Evolutionary conservation across 306 rosid species (phyloP).

Genomic region (Ormosia emarginata): DNA sequence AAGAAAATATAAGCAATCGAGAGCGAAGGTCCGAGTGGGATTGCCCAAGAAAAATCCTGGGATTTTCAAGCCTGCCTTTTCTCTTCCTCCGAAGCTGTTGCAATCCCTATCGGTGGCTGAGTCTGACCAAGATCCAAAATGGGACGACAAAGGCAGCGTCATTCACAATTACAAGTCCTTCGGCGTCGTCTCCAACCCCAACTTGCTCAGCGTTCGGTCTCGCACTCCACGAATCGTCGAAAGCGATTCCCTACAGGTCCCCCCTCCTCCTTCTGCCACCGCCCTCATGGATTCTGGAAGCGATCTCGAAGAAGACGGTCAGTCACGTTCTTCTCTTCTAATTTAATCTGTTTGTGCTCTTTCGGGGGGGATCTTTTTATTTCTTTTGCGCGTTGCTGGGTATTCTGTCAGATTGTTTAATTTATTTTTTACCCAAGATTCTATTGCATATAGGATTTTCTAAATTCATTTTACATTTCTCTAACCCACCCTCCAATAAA

Average conservation of each 20-base stretch:
- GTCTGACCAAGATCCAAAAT: conserved; percentile 30
- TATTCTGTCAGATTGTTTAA: too few relatives aligned
- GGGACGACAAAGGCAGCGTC: conserved; percentile 72
- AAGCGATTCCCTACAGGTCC: conserved; percentile 47
- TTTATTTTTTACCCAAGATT: not conserved
- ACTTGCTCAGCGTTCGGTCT: conserved; percentile 52
- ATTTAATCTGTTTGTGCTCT: too few relatives aligned
- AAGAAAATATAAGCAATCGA: conserved; percentile 71
- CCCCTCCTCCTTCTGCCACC: conserved; percentile 1
- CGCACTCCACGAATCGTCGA: conserved; percentile 54
- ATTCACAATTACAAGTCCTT: conserved; percentile 69
- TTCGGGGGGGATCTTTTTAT: too few relatives aligned
- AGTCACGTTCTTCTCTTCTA: not conserved
- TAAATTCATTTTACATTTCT: too few relatives aligned
- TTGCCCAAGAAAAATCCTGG: conserved; percentile 71
- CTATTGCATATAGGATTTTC: not conserved
- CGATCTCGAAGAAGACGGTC: conserved; percentile 92
- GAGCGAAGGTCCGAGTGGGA: conserved; percentile 69
- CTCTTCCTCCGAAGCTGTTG: conserved; percentile 67
- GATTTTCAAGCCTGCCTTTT: conserved; percentile 69
- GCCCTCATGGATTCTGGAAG: conserved; percentile 51
- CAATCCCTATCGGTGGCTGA: conserved; percentile 35
- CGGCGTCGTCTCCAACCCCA: conserved; percentile 78
- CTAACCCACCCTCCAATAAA: not conserved
- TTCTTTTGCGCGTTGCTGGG: too few relatives aligned